Base-by-base conservation (phyloP, 768 basidiomycete genomes). In the Cubamyces lactineus region DNA sequence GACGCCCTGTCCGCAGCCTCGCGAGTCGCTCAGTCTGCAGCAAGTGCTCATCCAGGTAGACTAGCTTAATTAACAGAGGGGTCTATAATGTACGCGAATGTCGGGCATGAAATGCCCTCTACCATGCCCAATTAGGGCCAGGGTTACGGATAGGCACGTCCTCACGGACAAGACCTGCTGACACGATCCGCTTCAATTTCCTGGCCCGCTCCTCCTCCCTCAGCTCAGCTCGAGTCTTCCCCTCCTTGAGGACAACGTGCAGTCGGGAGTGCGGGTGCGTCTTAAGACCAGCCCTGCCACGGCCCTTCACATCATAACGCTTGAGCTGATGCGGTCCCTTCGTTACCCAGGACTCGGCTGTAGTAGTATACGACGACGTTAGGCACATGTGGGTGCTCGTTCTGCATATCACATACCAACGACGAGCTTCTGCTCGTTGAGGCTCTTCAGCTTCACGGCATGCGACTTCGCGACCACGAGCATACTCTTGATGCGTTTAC, bases 291-390 rank as follows among this genome's bases (percentile, higher is more conserved):
- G 74, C 80, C 67, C 88, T 88, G 38, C 90, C 91, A 65, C 96
- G 85, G 55, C 93, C 96, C 73, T 86, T 88, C 61, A 90, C 85
- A 67, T 97, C 94, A 19, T 94, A 66, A 55, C 88, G 84, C 62
- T 84, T 86, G 41, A 84, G 77, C 23, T 78, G 75, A 41, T 81
- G 84, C 7, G 80, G 79, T 5, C 90, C 94, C 73, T 98, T 98
- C 49, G 85, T 89, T 16, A 97, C 94, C 96, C 95, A 99, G 21
- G 95, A 85, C 75, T 97, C 89, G 47, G 93, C 95, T 97, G 67
- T 41, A 8, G 46, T 23, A 40, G 34, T 34, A 6, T 9, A 1
- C 9, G 34, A 34, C 11, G 34, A 11, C 34, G 9, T 34, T 11
- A 5, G 11, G 34, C 26, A 28, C 54, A 53, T 43, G 47, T 54